Conservation (phyloP, 2,329 filamentous ascomycete species). For the Penicillium oxalicum region DNA sequence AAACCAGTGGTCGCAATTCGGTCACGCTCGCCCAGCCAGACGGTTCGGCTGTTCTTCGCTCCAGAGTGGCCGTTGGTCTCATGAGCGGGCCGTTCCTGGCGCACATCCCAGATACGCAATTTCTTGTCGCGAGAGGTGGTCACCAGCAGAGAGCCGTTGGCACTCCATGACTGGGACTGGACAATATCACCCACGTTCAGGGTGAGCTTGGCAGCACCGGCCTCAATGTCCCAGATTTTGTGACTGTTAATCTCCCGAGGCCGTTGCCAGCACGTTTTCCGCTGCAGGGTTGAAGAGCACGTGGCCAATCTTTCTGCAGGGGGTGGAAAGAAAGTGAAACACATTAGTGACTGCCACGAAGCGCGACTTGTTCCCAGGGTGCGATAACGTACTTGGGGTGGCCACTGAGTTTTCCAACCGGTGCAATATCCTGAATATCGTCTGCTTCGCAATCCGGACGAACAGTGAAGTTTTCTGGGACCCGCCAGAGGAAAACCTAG, state of each 20-base stretch:
- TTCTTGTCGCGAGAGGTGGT: constrained; percentile 98
- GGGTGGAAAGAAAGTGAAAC: neutral
- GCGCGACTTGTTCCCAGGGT: too few relatives aligned
- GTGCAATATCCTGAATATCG: constrained; percentile 73
- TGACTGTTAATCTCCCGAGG: constrained; percentile 93
- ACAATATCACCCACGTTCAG: constrained; percentile 88
- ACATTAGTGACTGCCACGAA: too few relatives aligned
- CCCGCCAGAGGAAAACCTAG: constrained; percentile 84
- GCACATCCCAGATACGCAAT: constrained; percentile 92
- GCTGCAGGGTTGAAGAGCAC: constrained; percentile 96
- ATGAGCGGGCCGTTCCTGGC: constrained; percentile 81
- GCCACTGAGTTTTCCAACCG: constrained; percentile 73
- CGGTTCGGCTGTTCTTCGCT: constrained; percentile 93
- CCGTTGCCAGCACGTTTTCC: constrained; percentile 89
- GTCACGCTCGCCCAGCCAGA: constrained; percentile 97
- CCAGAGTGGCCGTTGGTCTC: constrained; percentile 81
- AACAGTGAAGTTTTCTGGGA: constrained; percentile 80
- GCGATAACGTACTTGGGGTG: constrained; percentile 65
- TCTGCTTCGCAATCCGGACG: constrained; percentile 69
- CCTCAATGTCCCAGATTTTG: constrained; percentile 90
- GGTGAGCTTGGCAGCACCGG: constrained; percentile 65
- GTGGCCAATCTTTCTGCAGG: constrained; percentile 82
- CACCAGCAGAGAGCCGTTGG: constrained; percentile 75
- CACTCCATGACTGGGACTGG: constrained; percentile 93
- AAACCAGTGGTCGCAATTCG: constrained; percentile 94